phyloP scores from a whole-genome alignment of 1,139 yeast species.

The Pneumocystis canis region DNA sequence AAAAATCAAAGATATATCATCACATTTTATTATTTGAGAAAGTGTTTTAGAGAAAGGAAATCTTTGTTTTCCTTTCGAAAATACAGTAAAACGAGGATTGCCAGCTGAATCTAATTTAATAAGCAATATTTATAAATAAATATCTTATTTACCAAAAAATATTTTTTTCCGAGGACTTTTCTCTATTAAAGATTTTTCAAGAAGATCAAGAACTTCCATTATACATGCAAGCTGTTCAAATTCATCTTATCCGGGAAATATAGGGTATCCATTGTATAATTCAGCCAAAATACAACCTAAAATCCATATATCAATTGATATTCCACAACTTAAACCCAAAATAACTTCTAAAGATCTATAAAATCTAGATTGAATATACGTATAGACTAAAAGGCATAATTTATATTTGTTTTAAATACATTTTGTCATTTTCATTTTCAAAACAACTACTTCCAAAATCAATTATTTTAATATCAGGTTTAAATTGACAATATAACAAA shows the following conservation, averaged over 20 bases:
- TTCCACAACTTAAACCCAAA: constrained; percentile 59
- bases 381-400: constrained; percentile 56
- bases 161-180: constrained; percentile 25
- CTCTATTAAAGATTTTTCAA: constrained; percentile 31
- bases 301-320: constrained; percentile 69
- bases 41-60: constrained; percentile 22
- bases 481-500: constrained; percentile 60
- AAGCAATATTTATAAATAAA: constrained; percentile 8
- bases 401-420: constrained; percentile 63
- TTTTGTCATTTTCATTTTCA: constrained; percentile 77
- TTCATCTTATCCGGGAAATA: constrained; percentile 60
- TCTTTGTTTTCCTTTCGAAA: constrained; percentile 25
- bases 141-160: constrained; percentile 33
- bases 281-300: constrained; percentile 58
- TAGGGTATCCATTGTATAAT: constrained; percentile 47
- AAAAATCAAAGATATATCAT: constrained; percentile 26
- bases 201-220: constrained; percentile 50
- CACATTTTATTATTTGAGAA: constrained; percentile 18
- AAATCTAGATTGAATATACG: constrained; percentile 89
- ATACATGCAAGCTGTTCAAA: constrained; percentile 47
- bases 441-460: constrained; percentile 97
- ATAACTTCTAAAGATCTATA: constrained; percentile 82
- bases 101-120: not conserved
- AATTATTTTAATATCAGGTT: constrained; percentile 77
- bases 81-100: constrained; percentile 17